These are phyloP conservation scores for Talaromyces piceae DNA, from an alignment of 2,329 filamentous ascomycete genomes.

Conservation along the genomic window DNA sequence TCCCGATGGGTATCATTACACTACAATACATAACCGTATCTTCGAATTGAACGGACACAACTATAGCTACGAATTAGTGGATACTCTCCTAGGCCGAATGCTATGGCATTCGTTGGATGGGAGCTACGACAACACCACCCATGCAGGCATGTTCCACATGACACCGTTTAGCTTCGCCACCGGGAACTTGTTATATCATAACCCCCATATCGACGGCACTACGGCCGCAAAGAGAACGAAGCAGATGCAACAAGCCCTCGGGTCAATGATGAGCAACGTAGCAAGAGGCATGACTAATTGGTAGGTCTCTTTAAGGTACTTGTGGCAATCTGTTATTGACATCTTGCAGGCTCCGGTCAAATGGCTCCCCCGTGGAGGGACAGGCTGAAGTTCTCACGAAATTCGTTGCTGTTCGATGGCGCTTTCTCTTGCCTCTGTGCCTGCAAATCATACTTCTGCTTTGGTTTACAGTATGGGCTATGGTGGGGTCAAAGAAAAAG, in stretches of 20 bases:
- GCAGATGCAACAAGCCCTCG: not conserved
- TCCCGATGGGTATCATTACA: not conserved
- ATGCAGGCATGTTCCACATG: not conserved
- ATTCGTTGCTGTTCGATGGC: not conserved
- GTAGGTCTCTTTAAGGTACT: not conserved
- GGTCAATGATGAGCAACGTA: not conserved
- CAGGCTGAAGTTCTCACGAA: not conserved
- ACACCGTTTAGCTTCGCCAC: slow-evolving; percentile 1
- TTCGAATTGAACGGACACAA: not conserved
- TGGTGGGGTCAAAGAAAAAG: not conserved
- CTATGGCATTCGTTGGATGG: not conserved
- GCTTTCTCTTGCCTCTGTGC: not conserved
- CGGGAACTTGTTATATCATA: not conserved
- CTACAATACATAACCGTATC: not conserved
- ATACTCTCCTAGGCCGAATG: not conserved
- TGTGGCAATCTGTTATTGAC: not conserved
- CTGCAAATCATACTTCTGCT: not conserved
- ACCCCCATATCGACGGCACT: not conserved
- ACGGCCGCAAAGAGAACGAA: not conserved
- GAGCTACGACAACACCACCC: not conserved
- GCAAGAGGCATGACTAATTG: slow-evolving; percentile 1
- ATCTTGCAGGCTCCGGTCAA: not conserved
- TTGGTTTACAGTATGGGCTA: not conserved
- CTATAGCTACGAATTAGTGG: not conserved
- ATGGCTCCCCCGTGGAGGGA: not conserved